Percentiles rank a stretch among this genome's conserved stretches.
Evolutionary conservation across 441 rosid genomes (phyloP).

Genomic region (Gossypium schwendimanii): DNA sequence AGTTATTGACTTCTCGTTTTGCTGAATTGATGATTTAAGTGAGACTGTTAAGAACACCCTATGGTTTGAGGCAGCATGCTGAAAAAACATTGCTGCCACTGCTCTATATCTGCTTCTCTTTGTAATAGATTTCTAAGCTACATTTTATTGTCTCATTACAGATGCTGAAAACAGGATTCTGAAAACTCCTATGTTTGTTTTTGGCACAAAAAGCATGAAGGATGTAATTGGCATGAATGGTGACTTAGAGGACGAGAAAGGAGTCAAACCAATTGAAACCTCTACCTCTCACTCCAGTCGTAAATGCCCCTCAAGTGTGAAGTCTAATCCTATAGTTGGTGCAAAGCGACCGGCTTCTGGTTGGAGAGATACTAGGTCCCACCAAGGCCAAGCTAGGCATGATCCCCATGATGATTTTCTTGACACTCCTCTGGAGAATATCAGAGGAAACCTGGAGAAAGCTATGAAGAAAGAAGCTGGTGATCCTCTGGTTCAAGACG

Average conservation of each 20-base stretch:
- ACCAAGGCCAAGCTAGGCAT: conserved; percentile 40
- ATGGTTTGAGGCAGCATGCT: neutral
- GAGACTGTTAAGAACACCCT: neutral
- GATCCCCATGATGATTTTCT: conserved; percentile 94
- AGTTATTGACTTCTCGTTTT: neutral
- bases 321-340: conserved; percentile 39
- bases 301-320: conserved; percentile 28
- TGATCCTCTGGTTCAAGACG: conserved; percentile 19
- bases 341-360: conserved; percentile 56
- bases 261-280: conserved; percentile 26
- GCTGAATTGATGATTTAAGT: neutral
- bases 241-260: conserved; percentile 29
- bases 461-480: conserved; percentile 27
- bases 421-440: conserved; percentile 66
- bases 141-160: neutral
- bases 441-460: conserved; percentile 41
- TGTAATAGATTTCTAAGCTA: neutral
- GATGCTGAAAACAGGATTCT: conserved; percentile 12
- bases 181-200: conserved; percentile 16
- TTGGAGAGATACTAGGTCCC: conserved; percentile 80
- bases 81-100: neutral
- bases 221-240: conserved; percentile 24
- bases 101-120: neutral
- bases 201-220: conserved; percentile 31
- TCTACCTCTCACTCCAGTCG: conserved; percentile 21